Evolutionary conservation across 441 rosid species (phyloP), one percentile per base, ranked within the genome.

Genomic region (Erodium texanum): DNA sequence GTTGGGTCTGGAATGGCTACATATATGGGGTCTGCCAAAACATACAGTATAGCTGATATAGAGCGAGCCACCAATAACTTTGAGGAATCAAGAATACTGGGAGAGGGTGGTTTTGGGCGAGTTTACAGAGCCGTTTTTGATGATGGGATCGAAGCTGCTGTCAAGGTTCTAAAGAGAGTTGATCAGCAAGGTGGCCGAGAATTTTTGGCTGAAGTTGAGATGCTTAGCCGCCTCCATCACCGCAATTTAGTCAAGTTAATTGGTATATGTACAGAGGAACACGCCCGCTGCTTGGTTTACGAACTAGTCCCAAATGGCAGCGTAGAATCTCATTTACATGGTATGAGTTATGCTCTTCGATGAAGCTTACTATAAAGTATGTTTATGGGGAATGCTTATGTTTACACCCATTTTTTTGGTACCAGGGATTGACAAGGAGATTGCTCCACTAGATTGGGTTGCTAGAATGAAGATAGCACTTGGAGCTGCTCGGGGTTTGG

Each of bases 191-290:
- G 97, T 29, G 78, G 89, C 67, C 82, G 96, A 52, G 97, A 90
- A 83, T 93, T 93, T 82, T 80, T 90, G 79, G 97, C 98, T 3
- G 97, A 93, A 79, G 89, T 90, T 2, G 98, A 93, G 82, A 93
- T 93, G 96, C 95, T 93, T 73, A 93, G 98, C 70, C 98, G 97
- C 67, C 88, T 93, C 75, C 98, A 93, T 80, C 98, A 93, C 69
- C 82, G 98, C 77, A 90, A 93, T 79, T 77, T 93, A 69, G 98
- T 93, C 73, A 89, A 90, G 79, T 72, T 93, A 78, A 86, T 93
- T 6, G 98, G 98, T 64, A 93, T 93, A 74, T 93, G 99, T 78
- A 83, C 86, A 7, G 96, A 90, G 86, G 98, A 93, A 68, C 95
- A 74, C 22, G 72, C 77, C 36, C 96, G 96, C 50, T 83, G 97